Percentiles rank a stretch among this genome's conserved stretches.
phyloP scores from a whole-genome alignment of 2,329 filamentous ascomycete genomes.

The Thielaviopsis musarum region DNA sequence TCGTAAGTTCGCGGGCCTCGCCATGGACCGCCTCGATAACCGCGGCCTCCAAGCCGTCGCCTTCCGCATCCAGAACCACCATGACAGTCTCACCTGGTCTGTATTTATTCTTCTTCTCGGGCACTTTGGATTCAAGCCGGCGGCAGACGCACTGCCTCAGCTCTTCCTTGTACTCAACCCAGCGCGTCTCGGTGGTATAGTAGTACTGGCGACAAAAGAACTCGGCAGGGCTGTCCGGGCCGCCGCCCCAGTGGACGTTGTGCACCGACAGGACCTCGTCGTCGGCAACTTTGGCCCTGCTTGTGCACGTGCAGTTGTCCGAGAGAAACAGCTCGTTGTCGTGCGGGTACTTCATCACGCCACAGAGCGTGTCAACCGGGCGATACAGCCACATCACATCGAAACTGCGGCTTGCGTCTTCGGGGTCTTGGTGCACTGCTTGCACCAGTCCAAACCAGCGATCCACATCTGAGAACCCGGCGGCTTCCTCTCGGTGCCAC shows the following conservation, averaged over 20 bases:
- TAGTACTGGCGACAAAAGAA: slow-evolving; percentile 61
- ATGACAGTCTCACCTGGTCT: slow-evolving; percentile 44
- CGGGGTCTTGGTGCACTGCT: slow-evolving; percentile 23
- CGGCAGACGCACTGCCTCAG: slow-evolving; percentile 35
- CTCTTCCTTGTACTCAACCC: slow-evolving; percentile 36
- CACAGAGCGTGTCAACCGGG: slow-evolving; percentile 53
- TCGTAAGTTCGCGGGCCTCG: not conserved
- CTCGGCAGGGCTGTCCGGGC: slow-evolving; percentile 28
- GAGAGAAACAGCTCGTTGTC: slow-evolving; percentile 61
- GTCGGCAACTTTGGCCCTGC: slow-evolving; percentile 26
- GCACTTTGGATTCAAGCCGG: slow-evolving; percentile 9
- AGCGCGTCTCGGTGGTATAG: slow-evolving; percentile 39
- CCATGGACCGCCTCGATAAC: slow-evolving; percentile 30
- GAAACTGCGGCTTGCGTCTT: slow-evolving; percentile 26
- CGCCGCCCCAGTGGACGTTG: slow-evolving; percentile 38
- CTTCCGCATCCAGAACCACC: slow-evolving; percentile 18
- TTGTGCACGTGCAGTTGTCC: slow-evolving; percentile 55
- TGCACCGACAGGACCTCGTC: slow-evolving; percentile 41
- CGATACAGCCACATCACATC: slow-evolving; percentile 61
- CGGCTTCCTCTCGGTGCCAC: not conserved
- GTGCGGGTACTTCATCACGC: slow-evolving; percentile 49
- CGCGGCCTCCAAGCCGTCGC: slow-evolving; percentile 37
- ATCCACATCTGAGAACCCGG: slow-evolving; percentile 23
- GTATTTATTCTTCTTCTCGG: slow-evolving; percentile 19
- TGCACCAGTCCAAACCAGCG: slow-evolving; percentile 60